Conservation (phyloP, 202 grass and related monocot genomes). For the Brachypodium distachyon region DNA sequence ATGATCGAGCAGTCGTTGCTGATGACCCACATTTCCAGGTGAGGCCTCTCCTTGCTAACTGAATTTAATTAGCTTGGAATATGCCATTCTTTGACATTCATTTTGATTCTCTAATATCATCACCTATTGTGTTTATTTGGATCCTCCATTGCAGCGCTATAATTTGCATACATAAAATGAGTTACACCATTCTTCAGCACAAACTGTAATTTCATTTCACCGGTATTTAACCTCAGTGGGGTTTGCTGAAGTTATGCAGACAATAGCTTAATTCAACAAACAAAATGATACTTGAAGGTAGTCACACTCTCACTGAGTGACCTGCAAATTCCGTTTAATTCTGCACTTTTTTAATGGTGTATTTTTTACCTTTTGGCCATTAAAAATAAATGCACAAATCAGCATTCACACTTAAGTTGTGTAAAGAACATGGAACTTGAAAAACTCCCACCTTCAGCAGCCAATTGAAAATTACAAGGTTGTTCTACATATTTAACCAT, state of each 20-base stretch:
- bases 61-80: background rate
- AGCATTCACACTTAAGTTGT: background rate
- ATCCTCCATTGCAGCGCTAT: background rate
- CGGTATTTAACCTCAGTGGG: background rate
- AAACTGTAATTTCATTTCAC: background rate
- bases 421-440: slow-evolving; percentile 12
- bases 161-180: background rate
- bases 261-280: background rate
- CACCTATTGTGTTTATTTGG: background rate
- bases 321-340: background rate
- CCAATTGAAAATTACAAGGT: background rate
- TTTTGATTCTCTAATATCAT: background rate
- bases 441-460: background rate
- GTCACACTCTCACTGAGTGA: background rate
- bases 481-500: background rate
- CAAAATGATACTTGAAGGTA: background rate
- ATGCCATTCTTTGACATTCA: background rate
- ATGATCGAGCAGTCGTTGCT: slow-evolving; percentile 80
- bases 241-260: background rate
- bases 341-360: background rate
- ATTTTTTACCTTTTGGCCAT: slow-evolving; percentile 1
- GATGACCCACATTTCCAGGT: slow-evolving; percentile 99
- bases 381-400: background rate
- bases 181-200: background rate
- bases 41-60: background rate